Evolutionary conservation across 2,329 filamentous ascomycete species (phyloP), one percentile per base, ranked within the genome.

Genomic region (Aspergillus candidus): DNA sequence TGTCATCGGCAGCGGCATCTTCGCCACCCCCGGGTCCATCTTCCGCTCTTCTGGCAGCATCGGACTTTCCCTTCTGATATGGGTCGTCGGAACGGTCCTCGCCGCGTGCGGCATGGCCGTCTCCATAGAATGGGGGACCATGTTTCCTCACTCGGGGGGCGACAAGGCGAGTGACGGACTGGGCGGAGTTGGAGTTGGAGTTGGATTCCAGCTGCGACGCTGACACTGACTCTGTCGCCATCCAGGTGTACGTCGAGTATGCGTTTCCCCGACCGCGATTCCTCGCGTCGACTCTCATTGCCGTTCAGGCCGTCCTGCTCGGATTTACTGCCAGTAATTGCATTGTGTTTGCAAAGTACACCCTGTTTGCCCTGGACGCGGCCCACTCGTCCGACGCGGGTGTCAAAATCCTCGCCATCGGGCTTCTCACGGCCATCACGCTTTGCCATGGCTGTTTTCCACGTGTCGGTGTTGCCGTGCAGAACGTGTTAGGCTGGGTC

Each of bases 261-360:
- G 80, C 80, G 0, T 86, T 83, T 58, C 74, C 76, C 2, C 70
- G 71, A 29, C 83, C 83, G 2, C 73, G 75, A 5, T 81, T 84
- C 48, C 70, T 87, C 3, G 79, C 80, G 0, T 82, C 81, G 2
- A 81, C 78, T 0, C 58, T 86, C 12, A 70, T 86, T 11, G 80
- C 81, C 0, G 73, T 81, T 1, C 77, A 85, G 43, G 80, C 78
- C 0, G 74, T 86, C 0, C 58, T 85, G 0, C 65, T 86, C 0
- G 80, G 81, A 0, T 85, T 86, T 44, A 84, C 82, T 0, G 80
- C 81, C 0, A 83, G 79, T 54, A 86, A 86, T 57, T 84, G 82
- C 57, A 78, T 87, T 41, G 75, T 86, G 0, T 85, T 84, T 51
- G 80, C 79, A 41, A 78, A 82, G 50, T 85, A 86, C 48, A 70